Base-by-base conservation (phyloP, 1,139 yeast species). In the Meyerozyma carpophila region DNA sequence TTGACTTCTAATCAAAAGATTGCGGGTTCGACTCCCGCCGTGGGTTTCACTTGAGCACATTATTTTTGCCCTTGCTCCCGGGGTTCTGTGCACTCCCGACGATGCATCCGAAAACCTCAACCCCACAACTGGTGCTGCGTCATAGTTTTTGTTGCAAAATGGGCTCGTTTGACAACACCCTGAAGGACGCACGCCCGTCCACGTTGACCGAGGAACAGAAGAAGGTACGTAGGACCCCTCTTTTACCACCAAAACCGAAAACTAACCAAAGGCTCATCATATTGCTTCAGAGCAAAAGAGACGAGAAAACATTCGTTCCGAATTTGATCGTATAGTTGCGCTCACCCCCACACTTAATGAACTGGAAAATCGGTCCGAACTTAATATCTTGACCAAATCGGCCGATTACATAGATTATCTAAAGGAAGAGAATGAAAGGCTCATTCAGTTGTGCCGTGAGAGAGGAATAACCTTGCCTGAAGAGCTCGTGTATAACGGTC, bases 221-320 rank as follows among this genome's bases (percentile, higher is more conserved):
- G 50, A 73, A 70, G 49, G 75, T 67, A 61, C 39, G 75, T 61
- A 4, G 5, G 7, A 5, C 10, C 20, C 25, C 11, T 31, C 38
- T 6, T 9, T 20, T 20, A 8, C 5, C 24, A 3, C 24, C 8
- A 21, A 21, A 21, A 21, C 6, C 6, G 4, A 5, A 18, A 4
- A 16, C 6, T 36, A 8, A 37, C 44, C 39, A 38, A 38, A 70
- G 73, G 77, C 77, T 1, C 78, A 73, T 47, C 78, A 73, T 48
- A 73, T 73, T 14, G 77, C 77, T n/a, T 71, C 77, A 1, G 78
- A 73, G 49, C 77, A 73, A 50, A 72, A 70, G 49, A 57, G 78
- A 54, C 59, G 78, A 50, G 76, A 70, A 46, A 71, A 73, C 48
- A 73, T 73, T 32, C 60, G 78, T 37, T 63, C 74, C 11, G 77